Base-by-base conservation (phyloP, 176 grass and related monocot species). In the Miscanthus lutarioriparius region DNA sequence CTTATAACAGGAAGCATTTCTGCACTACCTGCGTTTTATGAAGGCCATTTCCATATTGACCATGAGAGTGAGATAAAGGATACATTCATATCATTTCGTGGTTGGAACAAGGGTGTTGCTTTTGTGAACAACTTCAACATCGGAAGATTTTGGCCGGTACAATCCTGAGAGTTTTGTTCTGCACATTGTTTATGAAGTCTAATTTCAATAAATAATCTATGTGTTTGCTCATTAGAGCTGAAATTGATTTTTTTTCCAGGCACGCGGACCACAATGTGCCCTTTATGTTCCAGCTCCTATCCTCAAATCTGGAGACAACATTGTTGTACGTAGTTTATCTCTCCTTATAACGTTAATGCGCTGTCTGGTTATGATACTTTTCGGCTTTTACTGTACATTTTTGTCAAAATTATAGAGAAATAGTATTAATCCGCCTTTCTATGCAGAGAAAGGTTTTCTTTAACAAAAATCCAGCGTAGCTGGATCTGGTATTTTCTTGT, bases 71-170 rank as follows among this genome's bases (percentile, higher is more conserved):
- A 74, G 49, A 78, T 89, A 56, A 95, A 93, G 74, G 93, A 98
- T 85, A 98, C 96, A 79, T 98, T 95, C 82, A 89, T 98, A 86
- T 98, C 96, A 68, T 98, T 95, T 83, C 86, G 77, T 86, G 93
- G 96, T 78, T 98, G 91, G 93, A 98, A 91, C 77, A 98, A 98
- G 83, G 96, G 96, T 63, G 75, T 95, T 74, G 96, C 89, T 83
- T 95, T 98, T 87, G 91, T 98, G 65, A 98, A 98, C 51, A 91
- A 92, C 72, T 98, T 98, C 77, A 98, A 98, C 83, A 89, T 98
- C 17, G 96, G 93, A 77, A 90, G 96, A 91, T 98, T 93, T 84
- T 98, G 96, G 96, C 91, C 96, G 80, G 93, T 98, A 98, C 43
- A 86, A 74, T 66, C n/a, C 47, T 77, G 40, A 78, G 25, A 73